Evolutionary conservation across 169 alveolate species (phyloP), one percentile per base, ranked within the genome.

Genomic region (Haemoproteus tartakovskyi): DNA sequence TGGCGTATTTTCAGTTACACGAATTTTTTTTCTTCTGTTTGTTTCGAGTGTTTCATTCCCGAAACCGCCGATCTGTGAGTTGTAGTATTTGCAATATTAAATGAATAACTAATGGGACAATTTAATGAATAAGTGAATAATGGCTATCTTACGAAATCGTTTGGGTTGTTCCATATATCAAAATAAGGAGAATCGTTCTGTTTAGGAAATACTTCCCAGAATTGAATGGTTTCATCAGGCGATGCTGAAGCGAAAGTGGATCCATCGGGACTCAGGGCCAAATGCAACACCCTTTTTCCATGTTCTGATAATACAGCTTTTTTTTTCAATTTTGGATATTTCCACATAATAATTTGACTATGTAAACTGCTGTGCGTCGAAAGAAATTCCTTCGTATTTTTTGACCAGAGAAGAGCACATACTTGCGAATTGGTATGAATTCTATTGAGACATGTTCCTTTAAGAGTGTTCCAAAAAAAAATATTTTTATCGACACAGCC

Each of bases 401-500:
- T 95, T 50, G 97, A 89, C 94, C 96, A 97, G 57, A 94, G 91
- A 38, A 97, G 79, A 86, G 95, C 95, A 78, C 99, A 97, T 8
- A 97, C 99, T 80, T 95, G 94, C 4, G 96, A 90, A 6, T 95
- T 98, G 9, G 98, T 94, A 59, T 92, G 96, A 16, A 95, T 89
- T 52, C 89, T 81, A 78, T 90, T 79, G n/a, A 94, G 85, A 78
- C 90, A 88, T 43, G 91, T 85, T 16, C 91, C 84, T 51, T 93
- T 92, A 11, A 62, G 70, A 29, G 98, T 95, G 88, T 95, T 94
- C 97, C 98, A 97, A 60, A 95, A 93, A 22, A 96, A 93, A n/a
- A 97, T 96, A 59, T 95, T 90, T 61, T 98, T 89, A 87, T 97
- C 99, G 14, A 98, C 98, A 8, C 98, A 95, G 1, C 99, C 99